phyloP scores from a whole-genome alignment of 768 basidiomycete genomes.

The Russula olivacea region DNA sequence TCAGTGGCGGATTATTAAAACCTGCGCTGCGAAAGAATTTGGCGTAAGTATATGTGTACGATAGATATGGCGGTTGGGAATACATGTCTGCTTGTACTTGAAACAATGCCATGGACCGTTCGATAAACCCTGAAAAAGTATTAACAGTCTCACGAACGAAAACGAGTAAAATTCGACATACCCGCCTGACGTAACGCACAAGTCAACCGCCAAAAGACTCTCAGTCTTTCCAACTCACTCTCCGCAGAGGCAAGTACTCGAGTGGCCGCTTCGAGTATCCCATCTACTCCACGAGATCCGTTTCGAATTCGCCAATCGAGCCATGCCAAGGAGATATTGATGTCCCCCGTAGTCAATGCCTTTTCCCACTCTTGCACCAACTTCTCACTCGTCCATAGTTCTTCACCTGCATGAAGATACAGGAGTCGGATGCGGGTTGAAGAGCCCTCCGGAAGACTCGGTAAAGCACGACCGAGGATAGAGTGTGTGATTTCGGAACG shows the following conservation, averaged over 20 bases:
- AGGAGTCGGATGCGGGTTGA: conserved; percentile 51
- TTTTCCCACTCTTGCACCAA: conserved; percentile 63
- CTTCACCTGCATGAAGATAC: conserved; percentile 68
- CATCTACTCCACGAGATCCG: conserved; percentile 44
- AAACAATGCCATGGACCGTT: conserved; percentile 70
- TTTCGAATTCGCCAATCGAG: conserved; percentile 64
- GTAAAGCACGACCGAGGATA: conserved; percentile 58
- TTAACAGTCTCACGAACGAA: not conserved
- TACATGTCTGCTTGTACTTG: conserved; percentile 84
- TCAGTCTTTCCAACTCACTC: conserved; percentile 46
- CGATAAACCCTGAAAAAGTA: conserved; percentile 50
- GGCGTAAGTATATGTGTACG: not conserved
- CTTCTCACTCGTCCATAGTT: conserved; percentile 57
- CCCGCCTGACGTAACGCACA: conserved; percentile 62
- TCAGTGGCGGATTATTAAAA: conserved; percentile 48
- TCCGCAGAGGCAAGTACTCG: conserved; percentile 43
- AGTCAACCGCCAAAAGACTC: conserved; percentile 67
- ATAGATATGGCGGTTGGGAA: conserved; percentile 27
- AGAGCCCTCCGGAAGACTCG: conserved; percentile 47
- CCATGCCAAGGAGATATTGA: conserved; percentile 74
- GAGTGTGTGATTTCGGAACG: conserved; percentile 68
- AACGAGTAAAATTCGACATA: conserved; percentile 30
- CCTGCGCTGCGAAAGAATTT: conserved; percentile 37
- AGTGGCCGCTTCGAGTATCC: conserved; percentile 46
- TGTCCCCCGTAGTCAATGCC: conserved; percentile 46